Evolutionary conservation across 331 rosid species (phyloP).

Genomic region (Quercus lobata): DNA sequence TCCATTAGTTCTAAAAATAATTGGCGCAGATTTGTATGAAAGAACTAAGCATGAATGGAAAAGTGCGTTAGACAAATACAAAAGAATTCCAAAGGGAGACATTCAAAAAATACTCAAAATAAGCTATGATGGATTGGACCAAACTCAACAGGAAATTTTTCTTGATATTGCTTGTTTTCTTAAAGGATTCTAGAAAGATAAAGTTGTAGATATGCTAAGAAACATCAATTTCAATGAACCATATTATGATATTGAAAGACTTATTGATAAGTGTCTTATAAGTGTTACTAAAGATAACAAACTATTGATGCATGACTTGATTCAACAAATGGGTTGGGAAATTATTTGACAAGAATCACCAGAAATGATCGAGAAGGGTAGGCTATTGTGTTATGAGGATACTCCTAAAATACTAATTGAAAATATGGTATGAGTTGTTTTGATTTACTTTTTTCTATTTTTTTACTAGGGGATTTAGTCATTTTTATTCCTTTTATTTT

Average conservation of each 20-base stretch:
- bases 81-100: not conserved
- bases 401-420: not conserved
- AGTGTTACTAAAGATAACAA: not conserved
- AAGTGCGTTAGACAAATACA: not conserved
- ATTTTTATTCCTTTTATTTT: no score
- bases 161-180: constrained; percentile 22
- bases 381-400: constrained; percentile 7
- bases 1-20: constrained; percentile 15
- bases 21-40: constrained; percentile 5
- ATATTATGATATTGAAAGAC: not conserved
- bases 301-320: constrained; percentile 13
- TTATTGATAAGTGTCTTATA: constrained; percentile 9
- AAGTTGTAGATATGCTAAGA: constrained; percentile 3
- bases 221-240: not conserved
- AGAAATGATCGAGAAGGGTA: not conserved
- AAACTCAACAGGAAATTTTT: not conserved
- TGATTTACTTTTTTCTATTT: not conserved
- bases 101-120: constrained; percentile 11
- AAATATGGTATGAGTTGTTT: not conserved
- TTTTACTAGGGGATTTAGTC: no score
- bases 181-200: not conserved
- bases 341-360: not conserved
- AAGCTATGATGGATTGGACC: constrained; percentile 16
- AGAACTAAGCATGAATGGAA: not conserved
- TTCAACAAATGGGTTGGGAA: constrained; percentile 18